Evolutionary conservation across 306 rosid species (phyloP).

Genomic region (Corylus heterophylla): DNA sequence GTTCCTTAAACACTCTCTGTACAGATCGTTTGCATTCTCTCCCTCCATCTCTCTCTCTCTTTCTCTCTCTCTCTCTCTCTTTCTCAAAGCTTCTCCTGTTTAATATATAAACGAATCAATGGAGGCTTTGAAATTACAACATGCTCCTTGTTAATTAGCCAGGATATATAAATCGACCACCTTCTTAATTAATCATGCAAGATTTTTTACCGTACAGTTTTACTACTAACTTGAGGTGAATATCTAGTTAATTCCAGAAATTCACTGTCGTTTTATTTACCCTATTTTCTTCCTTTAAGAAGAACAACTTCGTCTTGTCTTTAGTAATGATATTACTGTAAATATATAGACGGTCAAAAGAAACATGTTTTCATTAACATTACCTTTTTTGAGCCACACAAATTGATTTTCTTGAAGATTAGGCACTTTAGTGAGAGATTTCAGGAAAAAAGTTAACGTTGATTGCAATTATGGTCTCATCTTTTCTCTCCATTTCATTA

Average conservation of each 20-base stretch:
- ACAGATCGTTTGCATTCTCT: slow-evolving; percentile 37
- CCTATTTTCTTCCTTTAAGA: too few relatives aligned
- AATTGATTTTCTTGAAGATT: background rate
- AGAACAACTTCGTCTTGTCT: background rate
- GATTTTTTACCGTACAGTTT: too few relatives aligned
- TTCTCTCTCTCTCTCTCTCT: background rate
- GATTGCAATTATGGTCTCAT: too few relatives aligned
- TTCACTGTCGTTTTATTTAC: background rate
- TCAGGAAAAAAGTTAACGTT: background rate
- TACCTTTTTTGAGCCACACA: background rate
- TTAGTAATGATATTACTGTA: background rate
- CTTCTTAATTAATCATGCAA: too few relatives aligned
- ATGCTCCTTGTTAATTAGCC: background rate
- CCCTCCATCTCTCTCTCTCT: slow-evolving; percentile 32
- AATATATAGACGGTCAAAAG: background rate
- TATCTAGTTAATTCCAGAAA: background rate
- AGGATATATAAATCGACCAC: background rate
- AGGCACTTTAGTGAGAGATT: background rate
- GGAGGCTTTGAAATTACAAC: slow-evolving; percentile 8
- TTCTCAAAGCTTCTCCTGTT: background rate
- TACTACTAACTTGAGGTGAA: background rate
- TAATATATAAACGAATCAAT: background rate
- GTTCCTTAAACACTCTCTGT: slow-evolving; percentile 79
- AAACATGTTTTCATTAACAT: background rate
- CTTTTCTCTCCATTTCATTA: too few relatives aligned